Evolutionary conservation across 176 grass and related monocot species (phyloP).

Genomic region (Triticum timopheevii): DNA sequence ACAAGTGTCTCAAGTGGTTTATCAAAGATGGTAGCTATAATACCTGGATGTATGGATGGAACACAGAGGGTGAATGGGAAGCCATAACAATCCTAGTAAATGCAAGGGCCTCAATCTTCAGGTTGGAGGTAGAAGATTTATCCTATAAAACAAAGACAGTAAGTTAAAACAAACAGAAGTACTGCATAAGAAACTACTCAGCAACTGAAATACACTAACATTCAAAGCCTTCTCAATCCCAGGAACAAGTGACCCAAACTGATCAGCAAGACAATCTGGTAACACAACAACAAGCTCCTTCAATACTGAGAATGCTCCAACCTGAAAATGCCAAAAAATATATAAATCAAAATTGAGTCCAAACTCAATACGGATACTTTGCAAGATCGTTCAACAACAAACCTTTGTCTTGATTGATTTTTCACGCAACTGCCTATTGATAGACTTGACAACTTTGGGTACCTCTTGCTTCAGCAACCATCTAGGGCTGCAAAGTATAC

Average conservation of each 20-base stretch:
- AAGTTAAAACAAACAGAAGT: background rate
- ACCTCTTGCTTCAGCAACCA: constrained; percentile 98
- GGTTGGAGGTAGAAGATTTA: constrained; percentile 92
- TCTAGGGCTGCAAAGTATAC: constrained; percentile 58
- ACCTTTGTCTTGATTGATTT: constrained; percentile 99
- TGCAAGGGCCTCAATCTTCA: constrained; percentile 96
- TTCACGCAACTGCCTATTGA: constrained; percentile 89
- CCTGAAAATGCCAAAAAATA: constrained; percentile 37
- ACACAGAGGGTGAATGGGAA: constrained; percentile 87
- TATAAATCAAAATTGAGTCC: background rate
- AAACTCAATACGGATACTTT: background rate
- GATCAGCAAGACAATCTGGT: constrained; percentile 90
- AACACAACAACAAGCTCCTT: constrained; percentile 95
- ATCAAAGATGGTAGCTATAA: background rate
- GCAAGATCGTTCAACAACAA: constrained; percentile 15
- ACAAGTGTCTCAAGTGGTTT: background rate
- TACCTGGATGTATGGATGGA: constrained; percentile 91
- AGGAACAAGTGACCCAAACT: constrained; percentile 89
- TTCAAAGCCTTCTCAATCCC: constrained; percentile 98
- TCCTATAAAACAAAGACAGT: constrained; percentile 58
- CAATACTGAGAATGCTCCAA: constrained; percentile 87
- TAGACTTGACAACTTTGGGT: constrained; percentile 86
- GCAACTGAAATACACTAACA: constrained; percentile 51
- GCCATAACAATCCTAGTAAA: constrained; percentile 95
- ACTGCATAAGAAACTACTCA: background rate